phyloP scores from a whole-genome alignment of 2,329 filamentous ascomycete species.

The Pleochaeta shiraiana region DNA sequence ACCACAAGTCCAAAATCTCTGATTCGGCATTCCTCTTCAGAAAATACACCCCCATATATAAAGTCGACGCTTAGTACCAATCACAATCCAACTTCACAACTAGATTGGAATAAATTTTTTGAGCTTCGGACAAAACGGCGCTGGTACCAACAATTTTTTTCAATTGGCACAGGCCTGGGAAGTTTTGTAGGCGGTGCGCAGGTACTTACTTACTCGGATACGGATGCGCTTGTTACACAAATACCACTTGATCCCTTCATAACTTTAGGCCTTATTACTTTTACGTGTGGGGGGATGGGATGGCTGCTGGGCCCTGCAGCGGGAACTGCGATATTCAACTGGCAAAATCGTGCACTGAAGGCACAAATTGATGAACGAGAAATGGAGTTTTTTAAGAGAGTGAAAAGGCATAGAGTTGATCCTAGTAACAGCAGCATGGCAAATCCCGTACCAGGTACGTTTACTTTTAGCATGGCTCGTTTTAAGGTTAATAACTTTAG shows the following conservation, averaged over 20 bases:
- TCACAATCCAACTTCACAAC: too few species aligned
- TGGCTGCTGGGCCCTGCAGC: conserved; percentile 76
- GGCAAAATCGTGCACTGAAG: conserved; percentile 49
- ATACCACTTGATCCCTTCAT: conserved; percentile 77
- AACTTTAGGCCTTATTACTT: conserved; percentile 58
- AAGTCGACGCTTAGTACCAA: too few species aligned
- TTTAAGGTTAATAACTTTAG: conserved; percentile 36
- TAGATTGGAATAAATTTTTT: conserved; percentile 89
- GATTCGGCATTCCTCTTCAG: too few species aligned
- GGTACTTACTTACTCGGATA: conserved; percentile 46
- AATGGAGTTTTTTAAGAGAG: conserved; percentile 74
- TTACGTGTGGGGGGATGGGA: conserved; percentile 56
- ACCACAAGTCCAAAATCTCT: too few species aligned
- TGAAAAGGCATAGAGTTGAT: conserved; percentile 84
- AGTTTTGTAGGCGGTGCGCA: conserved; percentile 40
- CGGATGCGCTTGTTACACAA: conserved; percentile 47
- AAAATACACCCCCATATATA: too few species aligned
- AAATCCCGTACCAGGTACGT: conserved; percentile 42
- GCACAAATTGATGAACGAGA: conserved; percentile 71
- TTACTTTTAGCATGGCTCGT: background rate
- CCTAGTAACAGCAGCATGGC: conserved; percentile 71
- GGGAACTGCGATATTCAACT: conserved; percentile 59
- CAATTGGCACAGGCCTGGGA: conserved; percentile 38
- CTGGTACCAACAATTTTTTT: conserved; percentile 62
- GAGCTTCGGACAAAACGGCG: conserved; percentile 68